Evolutionary conservation across 768 basidiomycete species (phyloP).

Genomic region (Hydnomerulius pinastri): DNA sequence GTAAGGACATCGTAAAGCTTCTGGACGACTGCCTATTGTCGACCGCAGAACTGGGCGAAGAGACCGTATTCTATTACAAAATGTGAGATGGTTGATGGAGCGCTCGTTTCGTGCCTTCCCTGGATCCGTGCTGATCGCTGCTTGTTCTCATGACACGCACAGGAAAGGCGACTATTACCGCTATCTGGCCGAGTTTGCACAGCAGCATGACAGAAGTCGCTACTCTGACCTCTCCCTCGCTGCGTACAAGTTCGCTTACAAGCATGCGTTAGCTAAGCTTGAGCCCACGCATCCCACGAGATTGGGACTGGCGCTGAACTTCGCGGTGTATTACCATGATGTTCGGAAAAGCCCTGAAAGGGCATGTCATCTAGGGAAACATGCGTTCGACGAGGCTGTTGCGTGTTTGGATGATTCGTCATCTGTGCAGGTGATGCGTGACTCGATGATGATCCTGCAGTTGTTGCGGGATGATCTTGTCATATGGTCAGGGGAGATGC

Average conservation of each 20-base stretch:
- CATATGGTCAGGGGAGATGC: constrained; percentile 82
- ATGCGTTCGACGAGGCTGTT: constrained; percentile 90
- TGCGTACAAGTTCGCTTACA: constrained; percentile 84
- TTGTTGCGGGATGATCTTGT: constrained; percentile 83
- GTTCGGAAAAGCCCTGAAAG: constrained; percentile 83
- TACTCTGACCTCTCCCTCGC: constrained; percentile 78
- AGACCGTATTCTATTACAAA: constrained; percentile 89
- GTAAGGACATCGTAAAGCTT: constrained; percentile 75
- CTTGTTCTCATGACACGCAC: constrained; percentile 1
- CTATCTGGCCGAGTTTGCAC: constrained; percentile 86
- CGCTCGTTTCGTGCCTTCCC: no score
- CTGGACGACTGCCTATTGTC: constrained; percentile 63
- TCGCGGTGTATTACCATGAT: constrained; percentile 92
- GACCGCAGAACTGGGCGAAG: constrained; percentile 71
- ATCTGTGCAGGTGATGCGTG: constrained; percentile 49
- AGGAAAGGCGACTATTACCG: constrained; percentile 92
- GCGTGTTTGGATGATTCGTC: constrained; percentile 53
- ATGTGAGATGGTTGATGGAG: constrained; percentile 52
- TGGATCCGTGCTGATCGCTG: constrained; percentile 10
- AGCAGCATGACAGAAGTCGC: constrained; percentile 63
- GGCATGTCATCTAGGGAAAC: constrained; percentile 87
- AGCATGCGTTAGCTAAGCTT: constrained; percentile 75
- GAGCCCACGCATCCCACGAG: constrained; percentile 83
- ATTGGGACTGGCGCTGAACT: constrained; percentile 86
- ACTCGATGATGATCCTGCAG: constrained; percentile 84